Base-by-base conservation (phyloP, 2,329 filamentous ascomycete genomes). In the Colletotrichum godetiae region DNA sequence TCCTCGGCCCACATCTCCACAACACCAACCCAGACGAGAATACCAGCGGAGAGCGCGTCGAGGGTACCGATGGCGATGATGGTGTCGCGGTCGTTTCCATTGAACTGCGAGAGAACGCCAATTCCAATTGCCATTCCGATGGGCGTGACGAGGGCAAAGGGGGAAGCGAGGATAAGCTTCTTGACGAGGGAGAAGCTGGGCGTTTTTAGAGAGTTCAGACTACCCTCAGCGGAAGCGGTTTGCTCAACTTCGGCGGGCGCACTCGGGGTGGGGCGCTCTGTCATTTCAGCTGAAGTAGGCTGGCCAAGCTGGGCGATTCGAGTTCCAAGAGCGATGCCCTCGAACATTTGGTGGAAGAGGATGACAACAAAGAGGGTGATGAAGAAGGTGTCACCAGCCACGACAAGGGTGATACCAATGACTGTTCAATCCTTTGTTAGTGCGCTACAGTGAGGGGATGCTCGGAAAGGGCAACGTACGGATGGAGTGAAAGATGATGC, bases 51-150 rank as follows among this genome's bases (percentile, higher is more conserved):
- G 11, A 95, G 79, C 6, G 93, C 92, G 80, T 95, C 91, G 1
- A 95, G 85, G 0, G 92, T 94, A 0, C 93, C 93, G 46, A 95
- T 90, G 2, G 93, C 91, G 56, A 95, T 82, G 53, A 95, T 85
- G 0, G 93, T 95, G 1, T 86, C 86, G 3, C 86, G 88, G 76
- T 94, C 89, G 77, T 93, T 94, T 4, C 92, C 93, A 77, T 95
- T 95, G 83, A 95, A 95, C 10, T 86, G 80, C 49, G 91, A 83
- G 33, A 95, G 82, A 4, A 93, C 92, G 3, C 92, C 92, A 42
- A 95, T 91, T 0, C 94, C 93, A 73, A 96, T 95, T 0, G 91
- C 92, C 93, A 95, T 95, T 12, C 93, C 94, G 35, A 94, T 84
- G 0, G 93, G 93, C 0, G 93, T 95, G 67, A 94, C 90, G 31